A percentile compares a stretch with the other conserved stretches of the same genome.
These are phyloP conservation scores for Curvularia eragrostidis DNA, from an alignment of 2,329 filamentous ascomycete genomes.

Conservation along the genomic window DNA sequence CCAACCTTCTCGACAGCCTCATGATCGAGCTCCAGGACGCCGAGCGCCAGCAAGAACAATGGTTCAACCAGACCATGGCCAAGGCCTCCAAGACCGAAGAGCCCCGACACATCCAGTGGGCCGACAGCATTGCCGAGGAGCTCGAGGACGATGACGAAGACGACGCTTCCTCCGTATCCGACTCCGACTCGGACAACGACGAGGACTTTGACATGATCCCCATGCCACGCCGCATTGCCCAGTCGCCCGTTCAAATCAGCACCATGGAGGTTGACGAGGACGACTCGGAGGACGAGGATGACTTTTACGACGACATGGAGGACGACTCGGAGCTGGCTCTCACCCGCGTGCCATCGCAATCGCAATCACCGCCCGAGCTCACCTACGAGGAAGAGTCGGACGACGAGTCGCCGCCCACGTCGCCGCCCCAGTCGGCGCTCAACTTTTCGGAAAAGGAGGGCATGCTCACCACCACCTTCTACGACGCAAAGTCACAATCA, in stretches of 20 bases:
- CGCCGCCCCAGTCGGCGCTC: conserved; percentile 54
- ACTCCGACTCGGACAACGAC: conserved; percentile 62
- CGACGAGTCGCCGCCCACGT: conserved; percentile 57
- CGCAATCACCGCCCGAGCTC: conserved; percentile 58
- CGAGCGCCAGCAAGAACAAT: conserved; percentile 92
- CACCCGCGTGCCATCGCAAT: conserved; percentile 53
- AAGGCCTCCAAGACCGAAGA: conserved; percentile 70
- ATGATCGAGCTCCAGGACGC: conserved; percentile 93
- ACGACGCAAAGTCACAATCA: conserved; percentile 49
- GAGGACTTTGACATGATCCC: conserved; percentile 57
- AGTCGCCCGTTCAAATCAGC: conserved; percentile 53
- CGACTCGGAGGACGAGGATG: conserved; percentile 52
- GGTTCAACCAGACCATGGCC: conserved; percentile 96
- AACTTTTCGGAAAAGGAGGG: conserved; percentile 57
- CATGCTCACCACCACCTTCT: conserved; percentile 56
- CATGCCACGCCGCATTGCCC: conserved; percentile 50
- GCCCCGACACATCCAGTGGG: conserved; percentile 82
- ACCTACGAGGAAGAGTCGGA: conserved; percentile 58
- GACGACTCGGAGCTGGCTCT: conserved; percentile 56
- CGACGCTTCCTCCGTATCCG: conserved; percentile 51
- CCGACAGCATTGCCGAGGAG: conserved; percentile 77
- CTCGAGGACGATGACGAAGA: conserved; percentile 67
- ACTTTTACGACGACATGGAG: conserved; percentile 56
- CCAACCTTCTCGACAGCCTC: conserved; percentile 94
- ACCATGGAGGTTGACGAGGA: conserved; percentile 53